phyloP scores from a whole-genome alignment of 345 rosid genomes.

The Firmiana major region DNA sequence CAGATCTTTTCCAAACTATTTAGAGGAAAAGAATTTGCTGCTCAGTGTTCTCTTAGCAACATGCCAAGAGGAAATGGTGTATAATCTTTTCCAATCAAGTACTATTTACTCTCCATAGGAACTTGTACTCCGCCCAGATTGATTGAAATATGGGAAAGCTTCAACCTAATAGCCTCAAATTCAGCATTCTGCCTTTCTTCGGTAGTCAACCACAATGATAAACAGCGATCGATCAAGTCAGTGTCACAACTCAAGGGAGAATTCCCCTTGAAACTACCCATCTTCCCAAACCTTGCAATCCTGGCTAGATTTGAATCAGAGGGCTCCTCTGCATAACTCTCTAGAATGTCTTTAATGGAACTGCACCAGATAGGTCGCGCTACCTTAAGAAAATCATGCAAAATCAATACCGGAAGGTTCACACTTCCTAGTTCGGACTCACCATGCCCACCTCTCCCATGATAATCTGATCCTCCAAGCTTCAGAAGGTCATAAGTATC shows the following conservation, averaged over 20 bases:
- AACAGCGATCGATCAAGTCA: conserved; percentile 58
- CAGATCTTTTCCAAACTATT: neutral
- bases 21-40: neutral
- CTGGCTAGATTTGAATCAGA: conserved; percentile 52
- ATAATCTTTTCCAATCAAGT: neutral
- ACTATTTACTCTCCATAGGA: conserved; percentile 18
- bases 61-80: neutral
- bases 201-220: conserved; percentile 58
- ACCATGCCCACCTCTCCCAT: conserved; percentile 74
- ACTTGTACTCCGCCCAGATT: conserved; percentile 23
- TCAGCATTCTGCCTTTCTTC: conserved; percentile 57
- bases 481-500: conserved; percentile 72
- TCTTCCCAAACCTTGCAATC: conserved; percentile 53
- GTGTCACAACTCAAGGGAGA: conserved; percentile 37
- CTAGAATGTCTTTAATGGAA: conserved; percentile 52
- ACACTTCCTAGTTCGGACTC: conserved; percentile 86
- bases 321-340: conserved; percentile 59
- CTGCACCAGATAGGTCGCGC: conserved; percentile 85
- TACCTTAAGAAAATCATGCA: conserved; percentile 63
- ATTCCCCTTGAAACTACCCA: conserved; percentile 41
- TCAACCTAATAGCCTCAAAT: conserved; percentile 57
- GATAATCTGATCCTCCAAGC: conserved; percentile 95
- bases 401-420: conserved; percentile 57
- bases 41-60: neutral
- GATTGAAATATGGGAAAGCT: conserved; percentile 42